phyloP scores from a whole-genome alignment of 305 asterid genomes.

The Petunia hybrid region DNA sequence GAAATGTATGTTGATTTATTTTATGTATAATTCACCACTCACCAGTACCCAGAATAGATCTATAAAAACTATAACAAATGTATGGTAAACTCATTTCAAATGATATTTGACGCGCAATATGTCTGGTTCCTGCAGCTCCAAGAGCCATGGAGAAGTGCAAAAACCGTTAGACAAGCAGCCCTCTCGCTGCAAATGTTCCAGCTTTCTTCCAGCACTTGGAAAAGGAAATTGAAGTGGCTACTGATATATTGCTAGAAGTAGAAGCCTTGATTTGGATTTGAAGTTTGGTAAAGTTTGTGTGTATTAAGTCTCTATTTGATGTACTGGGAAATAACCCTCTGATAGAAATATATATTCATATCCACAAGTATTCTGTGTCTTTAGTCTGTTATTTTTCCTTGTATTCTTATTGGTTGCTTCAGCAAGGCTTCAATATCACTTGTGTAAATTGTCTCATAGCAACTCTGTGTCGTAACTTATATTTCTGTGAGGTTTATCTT shows the following conservation, averaged over 20 bases:
- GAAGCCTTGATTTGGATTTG: not conserved
- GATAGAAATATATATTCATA: not conserved
- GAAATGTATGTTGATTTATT: not conserved
- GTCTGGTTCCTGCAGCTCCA: slow-evolving; percentile 21
- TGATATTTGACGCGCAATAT: not conserved
- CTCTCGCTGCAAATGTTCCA: not conserved
- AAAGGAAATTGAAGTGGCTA: not conserved
- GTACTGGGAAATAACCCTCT: not conserved
- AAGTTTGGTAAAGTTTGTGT: not conserved
- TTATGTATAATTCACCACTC: not conserved
- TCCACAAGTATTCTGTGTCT: not conserved
- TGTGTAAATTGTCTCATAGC: not conserved
- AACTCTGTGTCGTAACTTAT: not conserved
- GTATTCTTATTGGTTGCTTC: not conserved
- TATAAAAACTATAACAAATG: not conserved
- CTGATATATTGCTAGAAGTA: not conserved
- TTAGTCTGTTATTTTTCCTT: no score
- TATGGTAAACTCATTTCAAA: not conserved
- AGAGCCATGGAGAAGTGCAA: slow-evolving; percentile 35
- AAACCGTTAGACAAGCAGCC: not conserved
- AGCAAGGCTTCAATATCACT: not conserved
- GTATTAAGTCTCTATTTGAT: not conserved
- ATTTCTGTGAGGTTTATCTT: not conserved
- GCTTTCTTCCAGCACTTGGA: not conserved
- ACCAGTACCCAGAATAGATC: not conserved